A percentile compares a stretch with the other conserved stretches of the same genome.
Evolutionary conservation across 805 yeast genomes (phyloP).

Genomic region (Millerago galiae): DNA sequence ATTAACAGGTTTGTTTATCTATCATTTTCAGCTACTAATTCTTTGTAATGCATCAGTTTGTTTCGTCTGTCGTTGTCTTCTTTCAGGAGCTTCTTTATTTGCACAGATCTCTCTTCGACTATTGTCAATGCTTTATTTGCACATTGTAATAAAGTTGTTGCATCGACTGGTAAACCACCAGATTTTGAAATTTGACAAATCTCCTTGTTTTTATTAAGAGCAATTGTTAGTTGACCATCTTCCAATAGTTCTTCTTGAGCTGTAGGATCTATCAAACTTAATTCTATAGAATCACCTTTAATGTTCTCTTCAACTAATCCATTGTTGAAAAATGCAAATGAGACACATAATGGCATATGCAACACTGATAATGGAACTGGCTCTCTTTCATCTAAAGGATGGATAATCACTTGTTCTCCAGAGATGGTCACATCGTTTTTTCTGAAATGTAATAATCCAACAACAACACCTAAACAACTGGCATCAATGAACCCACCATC

Average conservation of each 20-base stretch:
- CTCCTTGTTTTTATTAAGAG: conserved; percentile 86
- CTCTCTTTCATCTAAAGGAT: conserved; percentile 69
- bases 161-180: conserved; percentile 84
- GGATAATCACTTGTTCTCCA: conserved; percentile 60
- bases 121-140: conserved; percentile 56
- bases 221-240: conserved; percentile 75
- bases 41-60: conserved; percentile 20
- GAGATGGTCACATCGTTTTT: conserved; percentile 77
- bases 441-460: conserved; percentile 74
- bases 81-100: conserved; percentile 46
- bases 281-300: conserved; percentile 59
- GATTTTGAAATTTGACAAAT: conserved; percentile 84
- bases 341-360: conserved; percentile 85
- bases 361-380: conserved; percentile 81
- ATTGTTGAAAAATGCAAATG: conserved; percentile 81
- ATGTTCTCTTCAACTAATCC: conserved; percentile 57
- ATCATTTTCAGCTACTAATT: conserved; percentile 21
- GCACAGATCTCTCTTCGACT: conserved; percentile 58
- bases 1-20: conserved; percentile 7
- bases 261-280: conserved; percentile 69
- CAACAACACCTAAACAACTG: conserved; percentile 83
- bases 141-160: conserved; percentile 59
- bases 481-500: conserved; percentile 94
- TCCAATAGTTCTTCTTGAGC: conserved; percentile 69
- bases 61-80: conserved; percentile 18